Evolutionary conservation across 345 rosid species (phyloP), one percentile per base, ranked within the genome.

Genomic region (Aegle marmelos): DNA sequence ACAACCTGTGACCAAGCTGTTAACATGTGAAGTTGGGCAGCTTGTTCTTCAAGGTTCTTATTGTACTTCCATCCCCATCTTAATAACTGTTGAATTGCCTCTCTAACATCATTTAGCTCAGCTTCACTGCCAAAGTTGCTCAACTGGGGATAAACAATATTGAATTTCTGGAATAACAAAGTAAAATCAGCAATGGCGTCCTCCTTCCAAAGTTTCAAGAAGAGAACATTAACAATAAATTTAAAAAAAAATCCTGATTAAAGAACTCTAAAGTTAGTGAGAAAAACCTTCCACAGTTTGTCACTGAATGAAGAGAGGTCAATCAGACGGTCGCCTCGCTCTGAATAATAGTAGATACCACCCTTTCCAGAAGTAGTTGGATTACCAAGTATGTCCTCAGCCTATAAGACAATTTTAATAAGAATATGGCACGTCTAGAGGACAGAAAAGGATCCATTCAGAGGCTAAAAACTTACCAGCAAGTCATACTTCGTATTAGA

Each of bases 1-100:
- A 88, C 96, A 80, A 93, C 85, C 73, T 92, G 99, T 78, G 98
- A 89, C 98, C 99, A 95, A 71, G 93, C 99, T 79, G 94, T 86
- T 86, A 95, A 87, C 98, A 92, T 93, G 80, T 95, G 99, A 85
- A 95, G 99, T 80, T 95, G 98, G 78, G 96, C 98, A 80, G 98
- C 97, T 84, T 92, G 97, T 82, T 95, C 99, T 87, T 95, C 98
- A 62, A 95, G 98, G 87, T 93, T 95, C 77, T 87, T 91, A 82
- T 95, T 93, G 84, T 90, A 88, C 83, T 89, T 93, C 99, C 98
- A 95, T 68, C 93, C 99, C 98, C 99, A 93, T 89, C 97, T 90
- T 82, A 95, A 79, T 75, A 93, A 85, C 73, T 89, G 88, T 79
- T 93, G 99, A 86, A 93, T 88, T 45, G 91, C 77, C 87, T 91